Evolutionary conservation across 2,329 filamentous ascomycete genomes (phyloP), one percentile per base, ranked within the genome.

Genomic region (Alternaria metachromatica): DNA sequence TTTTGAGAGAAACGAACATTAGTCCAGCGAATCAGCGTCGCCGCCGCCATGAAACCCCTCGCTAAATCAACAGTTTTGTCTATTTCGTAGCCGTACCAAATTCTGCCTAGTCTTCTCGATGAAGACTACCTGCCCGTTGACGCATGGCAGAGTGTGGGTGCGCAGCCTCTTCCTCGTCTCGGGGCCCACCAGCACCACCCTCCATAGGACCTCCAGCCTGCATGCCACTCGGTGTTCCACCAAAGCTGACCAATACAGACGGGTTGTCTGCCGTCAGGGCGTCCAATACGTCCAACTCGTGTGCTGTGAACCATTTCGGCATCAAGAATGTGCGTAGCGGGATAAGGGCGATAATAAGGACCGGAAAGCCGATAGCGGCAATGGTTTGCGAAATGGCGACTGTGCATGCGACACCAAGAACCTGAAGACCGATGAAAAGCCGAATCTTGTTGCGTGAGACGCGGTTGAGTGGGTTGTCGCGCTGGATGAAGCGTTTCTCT

Each of bases 351-450:
- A 84, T 83, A 65, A 88, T 87, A 46, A 88, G 77, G 18, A 88
- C 80, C 0, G 87, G 86, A 66, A 88, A 88, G 0, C 85, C 84
- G 28, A 88, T 86, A 0, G 86, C 86, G 1, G 84, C 86, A 12
- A 88, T 84, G 0, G 86, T 88, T 69, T 88, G 85, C 1, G 85
- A 86, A 50, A 88, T 84, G 2, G 84, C 86, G 2, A 88, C 84
- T 33, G 82, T 84, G 21, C 81, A 80, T 0, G 81, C 80, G 13
- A 87, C 84, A 3, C 81, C 83, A 9, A 84, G 51, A 4, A 84
- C 66, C 68, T 88, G 85, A 26, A 85, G 80, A 20, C 76, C 78
- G 10, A 87, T 80, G 71, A 84, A 88, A 12, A 84, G 80, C 23
- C 76, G 58, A 26, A 88, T 85, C 46, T 84, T 83, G 12, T 74